Evolutionary conservation across 2,329 filamentous ascomycete species (phyloP).

Genomic region (Acephala macrosclerotiorum): DNA sequence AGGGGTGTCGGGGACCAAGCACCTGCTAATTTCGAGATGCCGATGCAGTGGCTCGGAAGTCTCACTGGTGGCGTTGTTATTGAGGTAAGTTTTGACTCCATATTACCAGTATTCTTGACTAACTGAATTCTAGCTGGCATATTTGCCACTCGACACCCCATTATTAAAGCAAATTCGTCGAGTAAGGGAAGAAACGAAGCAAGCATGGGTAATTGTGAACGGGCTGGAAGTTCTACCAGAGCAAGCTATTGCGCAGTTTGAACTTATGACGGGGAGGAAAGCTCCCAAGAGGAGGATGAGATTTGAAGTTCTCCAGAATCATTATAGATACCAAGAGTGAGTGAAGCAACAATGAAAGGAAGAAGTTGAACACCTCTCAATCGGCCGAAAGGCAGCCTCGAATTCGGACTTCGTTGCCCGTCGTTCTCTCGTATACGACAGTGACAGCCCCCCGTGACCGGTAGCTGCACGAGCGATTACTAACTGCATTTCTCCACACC

Average conservation of each 20-base stretch:
- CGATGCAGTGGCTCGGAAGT: conserved; percentile 73
- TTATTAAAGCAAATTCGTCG: conserved; percentile 68
- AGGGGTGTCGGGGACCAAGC: conserved; percentile 69
- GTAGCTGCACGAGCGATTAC: too few species aligned
- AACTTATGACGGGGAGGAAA: conserved; percentile 78
- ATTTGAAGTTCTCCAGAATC: conserved; percentile 40
- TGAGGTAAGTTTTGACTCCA: conserved; percentile 50
- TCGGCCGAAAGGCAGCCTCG: neutral
- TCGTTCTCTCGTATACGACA: too few species aligned
- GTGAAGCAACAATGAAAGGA: neutral
- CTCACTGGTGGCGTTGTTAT: conserved; percentile 78
- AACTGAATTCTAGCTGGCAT: conserved; percentile 58
- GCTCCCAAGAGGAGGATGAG: conserved; percentile 77
- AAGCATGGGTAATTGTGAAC: conserved; percentile 78
- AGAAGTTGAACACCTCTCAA: neutral
- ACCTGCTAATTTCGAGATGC: conserved; percentile 74
- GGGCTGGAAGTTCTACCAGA: conserved; percentile 79
- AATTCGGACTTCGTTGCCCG: neutral
- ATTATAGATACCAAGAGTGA: conserved; percentile 38
- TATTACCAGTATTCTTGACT: neutral
- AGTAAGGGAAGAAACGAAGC: conserved; percentile 55
- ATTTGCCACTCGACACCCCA: conserved; percentile 76
- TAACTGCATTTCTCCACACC: too few species aligned
- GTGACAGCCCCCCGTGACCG: too few species aligned
- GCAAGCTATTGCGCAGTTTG: conserved; percentile 83